Evolutionary conservation across 202 grass and related monocot genomes (phyloP).

Genomic region (Brachypodium distachyon): DNA sequence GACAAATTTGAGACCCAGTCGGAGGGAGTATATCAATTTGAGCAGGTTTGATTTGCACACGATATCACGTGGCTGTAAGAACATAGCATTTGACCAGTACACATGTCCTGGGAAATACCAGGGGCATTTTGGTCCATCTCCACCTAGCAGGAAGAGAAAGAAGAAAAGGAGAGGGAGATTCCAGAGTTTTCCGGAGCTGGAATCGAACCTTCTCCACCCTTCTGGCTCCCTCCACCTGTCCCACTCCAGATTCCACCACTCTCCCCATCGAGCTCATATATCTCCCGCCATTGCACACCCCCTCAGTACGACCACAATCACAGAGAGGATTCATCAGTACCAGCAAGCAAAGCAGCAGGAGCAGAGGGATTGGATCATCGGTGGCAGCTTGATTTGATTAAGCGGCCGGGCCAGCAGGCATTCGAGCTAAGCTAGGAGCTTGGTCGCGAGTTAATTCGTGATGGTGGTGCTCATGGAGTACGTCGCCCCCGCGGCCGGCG

Average conservation of each 20-base stretch:
- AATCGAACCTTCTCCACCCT: background rate
- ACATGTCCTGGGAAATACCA: too few relatives aligned
- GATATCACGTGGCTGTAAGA: too few relatives aligned
- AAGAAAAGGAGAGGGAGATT: background rate
- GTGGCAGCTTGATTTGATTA: background rate
- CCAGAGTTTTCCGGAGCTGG: constrained; percentile 15
- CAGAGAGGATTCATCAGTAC: background rate
- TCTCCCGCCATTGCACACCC: background rate
- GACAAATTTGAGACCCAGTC: too few relatives aligned
- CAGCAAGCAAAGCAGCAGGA: background rate
- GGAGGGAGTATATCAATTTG: too few relatives aligned
- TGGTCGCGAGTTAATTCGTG: background rate
- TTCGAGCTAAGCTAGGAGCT: background rate
- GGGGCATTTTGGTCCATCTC: too few relatives aligned
- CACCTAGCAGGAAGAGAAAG: too few relatives aligned
- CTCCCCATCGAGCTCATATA: background rate
- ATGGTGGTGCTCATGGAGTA: constrained; percentile 46
- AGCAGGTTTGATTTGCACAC: too few relatives aligned
- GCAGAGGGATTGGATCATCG: background rate
- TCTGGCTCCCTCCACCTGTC: background rate
- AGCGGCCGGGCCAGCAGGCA: background rate
- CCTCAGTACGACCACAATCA: background rate
- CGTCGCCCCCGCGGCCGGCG: too few relatives aligned
- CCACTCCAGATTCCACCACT: background rate
- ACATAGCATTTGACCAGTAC: too few relatives aligned